Conservation (phyloP, 768 basidiomycete genomes). For the Collybia nuda region DNA sequence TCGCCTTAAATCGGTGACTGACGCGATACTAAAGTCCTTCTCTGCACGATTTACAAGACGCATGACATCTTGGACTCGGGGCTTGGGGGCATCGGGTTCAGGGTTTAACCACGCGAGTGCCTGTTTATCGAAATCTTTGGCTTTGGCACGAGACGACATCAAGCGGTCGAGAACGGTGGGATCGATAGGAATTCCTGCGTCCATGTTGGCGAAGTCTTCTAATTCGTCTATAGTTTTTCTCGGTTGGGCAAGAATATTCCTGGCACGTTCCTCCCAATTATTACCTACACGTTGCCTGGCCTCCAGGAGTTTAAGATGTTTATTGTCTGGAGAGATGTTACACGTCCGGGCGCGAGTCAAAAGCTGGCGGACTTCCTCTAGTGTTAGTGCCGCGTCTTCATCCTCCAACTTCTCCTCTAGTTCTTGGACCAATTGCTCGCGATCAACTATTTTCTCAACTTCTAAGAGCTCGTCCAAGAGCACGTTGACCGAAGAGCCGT, state of each 20-base stretch:
- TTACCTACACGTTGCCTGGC: slow-evolving; percentile 65
- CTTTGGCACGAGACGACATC: slow-evolving; percentile 62
- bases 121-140: slow-evolving; percentile 78
- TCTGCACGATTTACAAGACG: slow-evolving; percentile 69
- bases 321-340: slow-evolving; percentile 63
- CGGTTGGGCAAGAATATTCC: slow-evolving; percentile 62
- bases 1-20: slow-evolving; percentile 64
- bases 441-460: slow-evolving; percentile 78
- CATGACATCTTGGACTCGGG: slow-evolving; percentile 68
- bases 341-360: slow-evolving; percentile 70
- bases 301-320: slow-evolving; percentile 62
- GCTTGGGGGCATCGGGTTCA: slow-evolving; percentile 53
- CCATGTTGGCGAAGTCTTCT: slow-evolving; percentile 67
- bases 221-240: slow-evolving; percentile 77
- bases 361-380: slow-evolving; percentile 77
- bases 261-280: slow-evolving; percentile 76
- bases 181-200: slow-evolving; percentile 70
- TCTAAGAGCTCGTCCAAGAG: slow-evolving; percentile 75
- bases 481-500: slow-evolving; percentile 80
- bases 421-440: slow-evolving; percentile 75
- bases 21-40: slow-evolving; percentile 73
- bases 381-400: slow-evolving; percentile 48
- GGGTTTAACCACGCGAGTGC: slow-evolving; percentile 69
- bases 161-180: slow-evolving; percentile 64
- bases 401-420: slow-evolving; percentile 76